Evolutionary conservation across 495 filamentous ascomycete genomes (phyloP), one percentile per base, ranked within the genome.

Genomic region (Neurospora sublineolata): DNA sequence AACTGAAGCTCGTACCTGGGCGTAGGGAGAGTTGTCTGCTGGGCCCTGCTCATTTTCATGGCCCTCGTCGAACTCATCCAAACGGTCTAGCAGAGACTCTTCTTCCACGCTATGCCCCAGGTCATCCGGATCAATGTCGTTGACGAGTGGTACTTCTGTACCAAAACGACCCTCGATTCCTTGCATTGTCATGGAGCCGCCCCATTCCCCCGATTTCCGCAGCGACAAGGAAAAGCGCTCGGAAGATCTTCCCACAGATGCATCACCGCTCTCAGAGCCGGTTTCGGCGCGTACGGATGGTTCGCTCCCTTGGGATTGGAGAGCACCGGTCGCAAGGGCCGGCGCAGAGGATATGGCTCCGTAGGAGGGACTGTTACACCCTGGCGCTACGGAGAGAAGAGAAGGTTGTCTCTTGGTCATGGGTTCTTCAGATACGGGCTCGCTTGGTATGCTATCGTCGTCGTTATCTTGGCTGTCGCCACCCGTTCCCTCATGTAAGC

Each of bases 1-100:
- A 10, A 94, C 92, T 0, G 90, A 92, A 36, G 92, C 92, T 70
- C 92, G 87, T 5, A 94, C 92, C 83, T 92, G 89, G 10, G 90
- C 76, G 79, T 93, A 89, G 37, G 87, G 87, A 3, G 88, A 90
- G 79, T 90, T 89, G 75, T 90, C 87, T 4, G 83, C 80, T 36
- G 86, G 86, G 70, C 89, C 84, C 10, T 84, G 75, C 58, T 86
- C 83, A 36, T 81, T 73, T 3, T 76, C 79, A 18, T 81, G 79
- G 68, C 74, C 76, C 20, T 75, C 73, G 8, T 78, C 78, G 37
- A 75, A 75, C 1, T 78, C 79, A n/a, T 72, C 73, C 14, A 67
- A 36, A 27, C 75, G 73, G 41, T 33, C 58, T 71, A 76, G 74
- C 3, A 72, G 41, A 27, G 68, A 38, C 3, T 71, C 72, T 12